Evolutionary conservation across 441 rosid species (phyloP).

Genomic region (Erodium chrysanthum): DNA sequence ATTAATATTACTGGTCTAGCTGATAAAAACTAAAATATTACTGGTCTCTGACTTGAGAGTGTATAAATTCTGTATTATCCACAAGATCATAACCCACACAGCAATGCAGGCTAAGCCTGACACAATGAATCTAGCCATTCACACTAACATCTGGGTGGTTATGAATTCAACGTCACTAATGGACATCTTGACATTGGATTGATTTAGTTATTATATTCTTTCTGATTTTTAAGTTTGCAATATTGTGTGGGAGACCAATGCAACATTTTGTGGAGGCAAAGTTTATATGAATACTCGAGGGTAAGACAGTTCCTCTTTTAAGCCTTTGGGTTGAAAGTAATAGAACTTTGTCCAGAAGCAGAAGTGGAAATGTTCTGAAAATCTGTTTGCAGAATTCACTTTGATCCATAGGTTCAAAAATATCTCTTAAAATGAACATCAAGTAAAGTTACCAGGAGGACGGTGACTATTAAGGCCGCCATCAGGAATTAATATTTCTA

Average conservation of each 20-base stretch:
- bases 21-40: background rate
- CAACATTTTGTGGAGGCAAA: background rate
- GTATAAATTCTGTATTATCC: background rate
- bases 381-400: background rate
- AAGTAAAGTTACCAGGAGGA: slow-evolving; percentile 40
- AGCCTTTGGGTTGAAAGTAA: background rate
- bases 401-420: slow-evolving; percentile 1
- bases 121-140: background rate
- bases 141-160: background rate
- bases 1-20: background rate
- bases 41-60: background rate
- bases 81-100: background rate
- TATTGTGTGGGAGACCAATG: background rate
- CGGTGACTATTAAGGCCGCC: slow-evolving; percentile 58
- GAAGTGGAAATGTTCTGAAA: background rate
- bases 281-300: background rate
- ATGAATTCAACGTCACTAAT: background rate
- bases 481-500: slow-evolving; percentile 76
- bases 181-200: background rate
- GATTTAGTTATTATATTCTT: background rate
- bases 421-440: background rate
- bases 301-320: background rate
- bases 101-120: background rate
- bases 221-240: background rate
- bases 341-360: background rate